Evolutionary conservation across 345 rosid species (phyloP).

Genomic region (Theobroma cacao): DNA sequence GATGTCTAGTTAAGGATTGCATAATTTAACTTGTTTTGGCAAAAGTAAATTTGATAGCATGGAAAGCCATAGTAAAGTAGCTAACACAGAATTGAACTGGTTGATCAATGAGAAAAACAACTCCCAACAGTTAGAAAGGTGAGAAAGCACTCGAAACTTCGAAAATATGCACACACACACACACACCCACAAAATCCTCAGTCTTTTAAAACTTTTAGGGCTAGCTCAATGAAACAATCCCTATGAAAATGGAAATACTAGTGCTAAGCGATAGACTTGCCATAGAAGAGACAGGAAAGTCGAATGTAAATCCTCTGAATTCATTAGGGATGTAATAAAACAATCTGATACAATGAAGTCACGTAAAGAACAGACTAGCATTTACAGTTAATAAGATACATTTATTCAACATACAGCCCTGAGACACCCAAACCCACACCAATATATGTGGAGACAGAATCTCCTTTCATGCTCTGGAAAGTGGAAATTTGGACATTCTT

Average conservation of each 20-base stretch:
- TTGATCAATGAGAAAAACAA: constrained; percentile 1
- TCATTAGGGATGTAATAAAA: background rate
- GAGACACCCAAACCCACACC: background rate
- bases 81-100: background rate
- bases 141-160: background rate
- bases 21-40: background rate
- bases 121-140: background rate
- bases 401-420: constrained; percentile 1
- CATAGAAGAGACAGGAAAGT: background rate
- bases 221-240: background rate
- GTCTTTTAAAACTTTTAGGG: background rate
- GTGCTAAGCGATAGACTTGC: background rate
- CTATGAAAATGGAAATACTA: background rate
- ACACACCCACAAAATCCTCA: background rate
- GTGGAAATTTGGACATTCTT: background rate
- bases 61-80: background rate
- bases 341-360: background rate
- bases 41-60: background rate
- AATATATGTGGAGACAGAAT: background rate
- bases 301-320: background rate
- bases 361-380: background rate
- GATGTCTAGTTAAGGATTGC: background rate
- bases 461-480: background rate
- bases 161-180: background rate
- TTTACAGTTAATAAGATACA: constrained; percentile 17